Evolutionary conservation across 2,329 filamentous ascomycete species (phyloP).

Genomic region (Drechslerella coelobrocha): DNA sequence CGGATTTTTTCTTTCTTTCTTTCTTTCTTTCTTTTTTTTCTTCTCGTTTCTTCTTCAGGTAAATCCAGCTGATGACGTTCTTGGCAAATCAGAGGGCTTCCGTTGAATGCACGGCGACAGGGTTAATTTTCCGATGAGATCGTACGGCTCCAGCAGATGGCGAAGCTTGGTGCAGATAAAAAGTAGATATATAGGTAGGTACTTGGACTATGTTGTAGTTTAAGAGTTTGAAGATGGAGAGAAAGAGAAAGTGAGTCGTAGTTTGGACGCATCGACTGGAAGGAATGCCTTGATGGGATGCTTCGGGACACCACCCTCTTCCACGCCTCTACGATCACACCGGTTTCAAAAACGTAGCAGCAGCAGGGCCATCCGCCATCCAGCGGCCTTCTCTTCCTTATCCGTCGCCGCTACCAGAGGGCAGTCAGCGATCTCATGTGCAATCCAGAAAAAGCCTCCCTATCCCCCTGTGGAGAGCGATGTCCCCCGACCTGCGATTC

Average conservation of each 20-base stretch:
- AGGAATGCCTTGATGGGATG: neutral
- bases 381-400: slow-evolving; percentile 26
- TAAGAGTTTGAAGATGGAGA: neutral
- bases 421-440: slow-evolving; percentile 9
- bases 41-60: slow-evolving; percentile 13
- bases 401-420: neutral
- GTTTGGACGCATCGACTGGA: neutral
- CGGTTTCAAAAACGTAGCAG: slow-evolving; percentile 32
- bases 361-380: slow-evolving; percentile 25
- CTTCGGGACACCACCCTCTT: neutral
- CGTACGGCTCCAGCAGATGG: neutral
- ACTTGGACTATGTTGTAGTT: neutral
- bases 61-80: slow-evolving; percentile 36
- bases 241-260: neutral
- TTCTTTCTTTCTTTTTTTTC: neutral
- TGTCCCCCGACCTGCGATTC: neutral
- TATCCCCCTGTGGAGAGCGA: neutral
- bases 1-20: neutral
- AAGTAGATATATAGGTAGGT: neutral
- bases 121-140: slow-evolving; percentile 27
- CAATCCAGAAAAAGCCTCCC: neutral
- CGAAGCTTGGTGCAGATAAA: neutral
- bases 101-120: slow-evolving; percentile 12
- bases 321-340: slow-evolving; percentile 19
- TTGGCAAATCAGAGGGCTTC: slow-evolving; percentile 27